Percentiles rank a stretch among this genome's conserved stretches.
These are phyloP conservation scores for Claviceps sp. DNA, from an alignment of 2,329 filamentous ascomycete genomes.

Conservation along the genomic window DNA sequence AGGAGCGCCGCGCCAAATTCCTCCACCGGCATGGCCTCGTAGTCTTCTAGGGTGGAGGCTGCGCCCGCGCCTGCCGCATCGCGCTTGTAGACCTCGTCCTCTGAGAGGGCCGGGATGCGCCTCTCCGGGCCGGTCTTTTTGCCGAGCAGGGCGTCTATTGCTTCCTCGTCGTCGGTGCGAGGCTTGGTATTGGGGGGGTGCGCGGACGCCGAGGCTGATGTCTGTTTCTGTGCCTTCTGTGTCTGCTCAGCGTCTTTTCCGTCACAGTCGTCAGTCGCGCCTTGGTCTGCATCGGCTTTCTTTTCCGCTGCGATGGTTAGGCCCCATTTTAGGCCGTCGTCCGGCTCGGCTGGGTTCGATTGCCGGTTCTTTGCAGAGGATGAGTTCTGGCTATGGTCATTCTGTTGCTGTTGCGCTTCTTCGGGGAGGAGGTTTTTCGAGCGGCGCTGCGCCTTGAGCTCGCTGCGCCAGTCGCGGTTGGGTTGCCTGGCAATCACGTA, in stretches of 20 bases:
- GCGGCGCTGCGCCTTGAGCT: slow-evolving; percentile 31
- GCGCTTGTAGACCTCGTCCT: slow-evolving; percentile 53
- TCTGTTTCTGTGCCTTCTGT: neutral
- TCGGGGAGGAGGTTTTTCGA: slow-evolving; percentile 46
- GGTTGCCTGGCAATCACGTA: slow-evolving; percentile 44
- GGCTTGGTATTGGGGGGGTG: neutral
- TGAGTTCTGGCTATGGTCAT: slow-evolving; percentile 3
- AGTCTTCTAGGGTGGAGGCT: slow-evolving; percentile 65
- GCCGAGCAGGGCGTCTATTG: slow-evolving; percentile 53
- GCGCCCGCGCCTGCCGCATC: slow-evolving; percentile 64
- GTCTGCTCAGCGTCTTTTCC: neutral
- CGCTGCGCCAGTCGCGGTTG: slow-evolving; percentile 51
- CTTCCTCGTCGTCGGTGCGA: slow-evolving; percentile 32
- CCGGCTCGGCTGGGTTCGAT: neutral
- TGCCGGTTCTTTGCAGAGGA: slow-evolving; percentile 2
- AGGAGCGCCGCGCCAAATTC: slow-evolving; percentile 87
- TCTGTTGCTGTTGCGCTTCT: slow-evolving; percentile 34
- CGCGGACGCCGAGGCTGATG: neutral
- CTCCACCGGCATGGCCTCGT: slow-evolving; percentile 79
- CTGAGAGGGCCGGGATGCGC: slow-evolving; percentile 39
- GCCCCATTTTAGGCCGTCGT: slow-evolving; percentile 30
- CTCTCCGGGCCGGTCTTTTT: slow-evolving; percentile 30
- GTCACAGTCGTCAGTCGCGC: neutral
- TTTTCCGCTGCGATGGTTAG: slow-evolving; percentile 32
- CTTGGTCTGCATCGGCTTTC: neutral